phyloP scores from a whole-genome alignment of 139 green algal genomes.

The Ettlia oleoabundans region DNA sequence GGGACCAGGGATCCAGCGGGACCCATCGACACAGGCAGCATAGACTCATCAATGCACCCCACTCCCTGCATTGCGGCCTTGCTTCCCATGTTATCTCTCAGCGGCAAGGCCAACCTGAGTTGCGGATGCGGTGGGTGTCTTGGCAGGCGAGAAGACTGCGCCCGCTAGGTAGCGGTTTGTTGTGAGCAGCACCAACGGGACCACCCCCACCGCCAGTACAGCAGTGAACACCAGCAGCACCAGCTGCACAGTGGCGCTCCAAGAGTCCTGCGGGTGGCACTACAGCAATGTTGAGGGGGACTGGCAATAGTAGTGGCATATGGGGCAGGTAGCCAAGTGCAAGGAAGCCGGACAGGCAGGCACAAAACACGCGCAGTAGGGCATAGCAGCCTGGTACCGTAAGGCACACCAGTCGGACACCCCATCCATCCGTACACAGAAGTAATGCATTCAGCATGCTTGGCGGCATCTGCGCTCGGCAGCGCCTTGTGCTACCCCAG shows the following conservation, averaged over 20 bases:
- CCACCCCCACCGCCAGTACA: conserved; percentile 31
- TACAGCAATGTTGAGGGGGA: too few relatives aligned
- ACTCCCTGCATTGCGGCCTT: too few relatives aligned
- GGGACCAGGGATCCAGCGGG: background rate
- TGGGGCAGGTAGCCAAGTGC: too few relatives aligned
- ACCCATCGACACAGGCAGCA: background rate
- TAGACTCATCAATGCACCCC: background rate
- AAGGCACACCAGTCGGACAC: too few relatives aligned
- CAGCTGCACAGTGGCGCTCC: conserved; percentile 43
- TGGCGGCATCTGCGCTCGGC: background rate
- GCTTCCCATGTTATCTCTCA: too few relatives aligned
- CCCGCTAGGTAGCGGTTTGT: conserved; percentile 34
- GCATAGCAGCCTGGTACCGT: too few relatives aligned
- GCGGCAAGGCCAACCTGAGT: background rate
- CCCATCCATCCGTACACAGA: too few relatives aligned
- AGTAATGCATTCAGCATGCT: background rate
- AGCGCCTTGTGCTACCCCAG: background rate
- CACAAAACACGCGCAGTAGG: too few relatives aligned
- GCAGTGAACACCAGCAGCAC: conserved; percentile 37
- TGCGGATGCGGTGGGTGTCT: conserved; percentile 18
- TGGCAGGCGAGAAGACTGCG: conserved; percentile 31
- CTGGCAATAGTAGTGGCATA: too few relatives aligned
- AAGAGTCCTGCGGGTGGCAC: conserved; percentile 30
- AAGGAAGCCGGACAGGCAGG: too few relatives aligned
- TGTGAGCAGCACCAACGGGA: conserved; percentile 46